Conservation (phyloP, 495 filamentous ascomycete genomes). For the Jackrogersella multiformis region DNA sequence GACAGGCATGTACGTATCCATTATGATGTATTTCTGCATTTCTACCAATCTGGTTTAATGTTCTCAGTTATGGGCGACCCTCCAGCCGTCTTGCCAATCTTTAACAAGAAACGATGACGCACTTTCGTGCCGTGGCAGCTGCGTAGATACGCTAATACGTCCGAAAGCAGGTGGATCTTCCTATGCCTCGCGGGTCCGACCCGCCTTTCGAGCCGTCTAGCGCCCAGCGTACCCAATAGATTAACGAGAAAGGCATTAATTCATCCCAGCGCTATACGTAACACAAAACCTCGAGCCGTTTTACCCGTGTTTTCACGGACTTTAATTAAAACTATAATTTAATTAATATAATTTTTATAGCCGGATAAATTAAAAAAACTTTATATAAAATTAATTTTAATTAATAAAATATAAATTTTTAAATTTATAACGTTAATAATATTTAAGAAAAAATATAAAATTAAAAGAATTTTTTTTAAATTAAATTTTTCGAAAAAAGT, state of each 20-base stretch:
- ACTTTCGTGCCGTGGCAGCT: constrained; percentile 1
- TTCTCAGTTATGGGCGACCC: not conserved
- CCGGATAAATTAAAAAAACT: too few species aligned
- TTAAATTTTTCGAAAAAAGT: too few species aligned
- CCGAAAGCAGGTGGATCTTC: constrained; percentile 25
- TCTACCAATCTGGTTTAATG: not conserved
- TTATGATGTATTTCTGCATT: not conserved
- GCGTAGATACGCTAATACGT: not conserved
- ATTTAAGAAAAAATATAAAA: too few species aligned
- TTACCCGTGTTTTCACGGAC: constrained; percentile 18
- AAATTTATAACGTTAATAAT: too few species aligned
- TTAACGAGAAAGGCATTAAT: constrained; percentile 7
- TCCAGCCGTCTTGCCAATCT: constrained; percentile 2
- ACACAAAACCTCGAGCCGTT: constrained; percentile 20
- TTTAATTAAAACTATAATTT: constrained; percentile 1
- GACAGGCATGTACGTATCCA: not conserved
- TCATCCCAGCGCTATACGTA: constrained; percentile 18
- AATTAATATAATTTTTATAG: too few species aligned
- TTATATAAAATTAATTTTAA: too few species aligned
- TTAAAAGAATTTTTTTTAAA: too few species aligned
- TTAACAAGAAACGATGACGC: constrained; percentile 32
- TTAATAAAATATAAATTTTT: too few species aligned
- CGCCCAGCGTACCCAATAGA: constrained; percentile 27
- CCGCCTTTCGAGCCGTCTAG: constrained; percentile 21
- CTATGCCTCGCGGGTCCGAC: constrained; percentile 12